A percentile compares a stretch with the other conserved stretches of the same genome.
phyloP scores from a whole-genome alignment of 2,329 filamentous ascomycete species.

The Eurotiales sp. region DNA sequence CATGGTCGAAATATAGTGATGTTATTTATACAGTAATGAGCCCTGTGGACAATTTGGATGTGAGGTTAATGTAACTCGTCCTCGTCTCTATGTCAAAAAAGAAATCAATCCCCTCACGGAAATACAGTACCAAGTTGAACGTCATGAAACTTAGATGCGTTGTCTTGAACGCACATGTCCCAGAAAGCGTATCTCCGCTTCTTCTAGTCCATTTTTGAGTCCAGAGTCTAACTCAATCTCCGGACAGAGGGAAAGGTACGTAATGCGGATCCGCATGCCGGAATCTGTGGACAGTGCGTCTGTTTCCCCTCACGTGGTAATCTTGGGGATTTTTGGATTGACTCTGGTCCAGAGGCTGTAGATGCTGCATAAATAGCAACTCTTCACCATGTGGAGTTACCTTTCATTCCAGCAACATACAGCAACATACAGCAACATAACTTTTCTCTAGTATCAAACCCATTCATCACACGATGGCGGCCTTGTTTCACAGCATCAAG shows the following conservation, averaged over 20 bases:
- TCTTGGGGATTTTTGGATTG: not conserved
- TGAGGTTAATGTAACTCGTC: too few relatives aligned
- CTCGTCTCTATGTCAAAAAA: too few relatives aligned
- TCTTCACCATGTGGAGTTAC: not conserved
- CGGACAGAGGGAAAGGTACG: not conserved
- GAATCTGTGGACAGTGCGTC: not conserved
- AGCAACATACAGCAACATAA: too few relatives aligned
- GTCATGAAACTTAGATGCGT: not conserved
- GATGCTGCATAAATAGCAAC: constrained; percentile 2
- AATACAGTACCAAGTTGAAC: too few relatives aligned
- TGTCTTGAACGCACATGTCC: not conserved
- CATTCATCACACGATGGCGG: not conserved
- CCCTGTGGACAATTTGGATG: too few relatives aligned
- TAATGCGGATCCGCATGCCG: constrained; percentile 5
- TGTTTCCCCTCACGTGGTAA: constrained; percentile 3
- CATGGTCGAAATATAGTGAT: too few relatives aligned
- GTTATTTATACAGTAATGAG: too few relatives aligned
- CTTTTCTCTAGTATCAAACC: not conserved
- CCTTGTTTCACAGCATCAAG: constrained; percentile 6
- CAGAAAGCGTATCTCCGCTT: not conserved
- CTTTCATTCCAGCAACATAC: not conserved
- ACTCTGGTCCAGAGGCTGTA: not conserved
- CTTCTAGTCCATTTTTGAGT: too few relatives aligned
- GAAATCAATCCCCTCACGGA: too few relatives aligned
- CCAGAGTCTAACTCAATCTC: not conserved